A percentile compares a stretch with the other conserved stretches of the same genome.
These are phyloP conservation scores for Lathyrus aphaca DNA, from an alignment of 306 rosid species.

Conservation along the genomic window DNA sequence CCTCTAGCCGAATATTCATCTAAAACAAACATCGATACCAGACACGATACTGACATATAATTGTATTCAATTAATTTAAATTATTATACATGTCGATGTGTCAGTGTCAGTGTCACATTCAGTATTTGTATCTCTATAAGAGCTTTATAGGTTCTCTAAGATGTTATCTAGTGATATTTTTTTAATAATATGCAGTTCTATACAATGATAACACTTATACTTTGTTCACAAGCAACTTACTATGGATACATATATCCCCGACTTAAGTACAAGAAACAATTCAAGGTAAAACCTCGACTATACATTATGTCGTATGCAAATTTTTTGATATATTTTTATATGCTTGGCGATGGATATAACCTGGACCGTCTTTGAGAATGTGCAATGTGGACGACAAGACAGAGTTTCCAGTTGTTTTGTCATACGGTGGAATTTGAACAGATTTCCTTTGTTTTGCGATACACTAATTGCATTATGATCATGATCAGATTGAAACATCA, in stretches of 20 bases:
- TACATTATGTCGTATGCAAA: conserved; percentile 1
- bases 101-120: too few relatives aligned
- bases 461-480: conserved; percentile 24
- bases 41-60: too few relatives aligned
- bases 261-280: conserved; percentile 40
- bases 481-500: conserved; percentile 38
- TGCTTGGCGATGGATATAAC: conserved; percentile 1
- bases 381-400: too few relatives aligned
- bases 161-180: too few relatives aligned
- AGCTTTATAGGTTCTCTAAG: neutral
- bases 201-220: conserved; percentile 50
- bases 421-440: too few relatives aligned
- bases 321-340: neutral
- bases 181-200: conserved; percentile 56
- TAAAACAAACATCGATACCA: neutral
- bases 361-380: too few relatives aligned
- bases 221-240: conserved; percentile 57
- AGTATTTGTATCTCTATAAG: too few relatives aligned
- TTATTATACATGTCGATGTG: too few relatives aligned
- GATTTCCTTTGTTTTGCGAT: too few relatives aligned
- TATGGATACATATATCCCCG: conserved; percentile 57
- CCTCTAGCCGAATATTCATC: conserved; percentile 29
- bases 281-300: conserved; percentile 46
- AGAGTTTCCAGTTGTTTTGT: too few relatives aligned
- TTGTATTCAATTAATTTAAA: too few relatives aligned